Evolutionary conservation across 495 filamentous ascomycete species (phyloP), one percentile per base, ranked within the genome.

Genomic region (Pyronema omphalodes): DNA sequence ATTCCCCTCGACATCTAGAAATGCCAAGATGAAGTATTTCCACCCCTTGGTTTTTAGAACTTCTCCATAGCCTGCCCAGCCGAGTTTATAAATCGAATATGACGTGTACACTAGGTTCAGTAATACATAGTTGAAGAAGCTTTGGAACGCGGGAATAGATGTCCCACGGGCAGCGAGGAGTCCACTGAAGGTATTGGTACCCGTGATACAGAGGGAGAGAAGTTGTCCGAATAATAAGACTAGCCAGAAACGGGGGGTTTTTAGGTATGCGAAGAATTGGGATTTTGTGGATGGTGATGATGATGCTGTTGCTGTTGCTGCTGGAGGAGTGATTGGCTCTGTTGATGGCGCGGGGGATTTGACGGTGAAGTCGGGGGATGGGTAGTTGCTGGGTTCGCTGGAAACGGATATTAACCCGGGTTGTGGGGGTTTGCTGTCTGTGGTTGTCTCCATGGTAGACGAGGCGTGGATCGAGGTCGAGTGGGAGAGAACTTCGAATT

Each of bases 81-180:
- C 91, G 66, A 89, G 86, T 44, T 73, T 73, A 71, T 93, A 88
- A 14, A 94, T 68, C 0, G 87, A 88, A 66, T 81, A 82, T 9
- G 79, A 76, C 14, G 87, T 81, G 70, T 91, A 98, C 55, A 94
- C 74, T 18, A 85, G 55, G 33, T 81, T 82, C 37, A 98, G 73
- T n/a, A 94, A 68, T 11, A 83, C 74, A 67, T 98, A 98, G 67
- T 86, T 93, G 73, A 94, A 88, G 61, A 96, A 78, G 3, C 85
- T 88, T 70, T 98, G 91, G 70, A 95, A 94, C 39, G 91, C 88
- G n/a, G 91, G 91, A 61, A 98, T 93, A 29, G 77, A 85, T 55
- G 85, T 91, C 23, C 77, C 74, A 52, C 77, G 67, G 1, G 65
- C 60, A 17, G 71, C 74, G 11, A 98, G 82, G 17, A 95, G 78